Base-by-base conservation (phyloP, 768 basidiomycete species). In the Russula sp. region DNA sequence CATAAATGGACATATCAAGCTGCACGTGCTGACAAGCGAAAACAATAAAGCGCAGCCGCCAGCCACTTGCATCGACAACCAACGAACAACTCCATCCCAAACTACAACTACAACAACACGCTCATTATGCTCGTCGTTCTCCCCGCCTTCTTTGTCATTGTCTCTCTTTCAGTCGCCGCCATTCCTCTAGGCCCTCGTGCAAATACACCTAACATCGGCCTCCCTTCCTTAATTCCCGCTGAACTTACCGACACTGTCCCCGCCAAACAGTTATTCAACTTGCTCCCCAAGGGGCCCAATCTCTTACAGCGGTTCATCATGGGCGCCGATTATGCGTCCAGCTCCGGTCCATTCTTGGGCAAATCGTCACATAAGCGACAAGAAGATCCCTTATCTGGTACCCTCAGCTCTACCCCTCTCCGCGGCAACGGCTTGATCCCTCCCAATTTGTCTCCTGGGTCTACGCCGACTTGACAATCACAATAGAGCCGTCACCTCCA, bases 251-350 rank as follows among this genome's bases (percentile, higher is more conserved):
- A 30, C 38, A 34, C 24, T 9, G 34, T 20, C 64, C 30, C 54
- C 59, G 38, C 53, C 20, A 18, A 24, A 8, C 49, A 6, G 55
- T 24, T 51, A 16, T 1, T 57, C 24, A 1, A 13, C 8, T 14
- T 11, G 24, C 2, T 24, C 55, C 10, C 26, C 18, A 13, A 13
- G 24, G 8, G 2, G 22, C 1, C 10, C 28, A 5, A 22, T 14
- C n/a, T 34, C 42, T 53, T 28, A 6, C 10, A 10, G 7, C 64
- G 64, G 14, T 65, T 61, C 32, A 65, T 65, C 49, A 57, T 56
- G 40, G 55, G 44, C 10, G 59, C 54, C 28, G 64, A 65, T 22
- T 65, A 57, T 18, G 55, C 38, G 22, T 56, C 64, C 57, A 40
- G 55, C 48, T 52, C 55, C 1, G 24, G 50, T 42, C 24, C 49